These are phyloP conservation scores for Alternaria viburni DNA, from an alignment of 2,329 filamentous ascomycete genomes.

Conservation along the genomic window DNA sequence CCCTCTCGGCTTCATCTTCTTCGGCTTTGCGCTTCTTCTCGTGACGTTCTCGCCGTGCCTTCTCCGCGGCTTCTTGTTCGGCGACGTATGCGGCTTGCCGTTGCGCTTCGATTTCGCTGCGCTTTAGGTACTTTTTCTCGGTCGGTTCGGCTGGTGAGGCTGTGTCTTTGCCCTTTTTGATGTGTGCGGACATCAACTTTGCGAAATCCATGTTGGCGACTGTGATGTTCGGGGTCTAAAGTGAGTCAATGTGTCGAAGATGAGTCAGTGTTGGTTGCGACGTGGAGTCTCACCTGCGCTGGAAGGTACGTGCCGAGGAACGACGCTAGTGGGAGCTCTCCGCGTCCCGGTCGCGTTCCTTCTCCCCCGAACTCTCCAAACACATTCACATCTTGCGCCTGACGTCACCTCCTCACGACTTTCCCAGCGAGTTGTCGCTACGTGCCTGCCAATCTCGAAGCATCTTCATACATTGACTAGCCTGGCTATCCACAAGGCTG, in stretches of 20 bases:
- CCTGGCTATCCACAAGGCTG: background rate
- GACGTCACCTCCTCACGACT: constrained; percentile 2
- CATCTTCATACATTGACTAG: background rate
- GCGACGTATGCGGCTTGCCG: constrained; percentile 80
- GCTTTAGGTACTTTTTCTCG: constrained; percentile 76
- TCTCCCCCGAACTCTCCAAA: background rate
- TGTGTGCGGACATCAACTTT: constrained; percentile 89
- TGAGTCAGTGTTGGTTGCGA: constrained; percentile 3
- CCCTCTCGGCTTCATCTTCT: constrained; percentile 78
- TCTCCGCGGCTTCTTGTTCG: constrained; percentile 77
- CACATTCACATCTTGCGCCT: background rate
- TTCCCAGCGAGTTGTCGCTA: background rate
- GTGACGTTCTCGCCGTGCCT: constrained; percentile 71
- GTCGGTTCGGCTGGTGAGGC: constrained; percentile 42
- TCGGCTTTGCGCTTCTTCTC: constrained; percentile 87
- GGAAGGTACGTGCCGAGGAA: constrained; percentile 14
- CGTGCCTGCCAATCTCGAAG: background rate
- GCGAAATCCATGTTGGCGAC: constrained; percentile 83
- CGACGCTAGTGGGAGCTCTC: constrained; percentile 28
- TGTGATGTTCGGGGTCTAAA: background rate
- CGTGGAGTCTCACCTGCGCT: constrained; percentile 9
- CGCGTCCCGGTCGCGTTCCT: constrained; percentile 26
- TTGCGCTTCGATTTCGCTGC: constrained; percentile 83
- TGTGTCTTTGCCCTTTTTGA: constrained; percentile 75
- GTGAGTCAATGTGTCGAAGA: background rate